phyloP scores from a whole-genome alignment of 192 early-diverging fungal species.

The Coemansia reversa region DNA sequence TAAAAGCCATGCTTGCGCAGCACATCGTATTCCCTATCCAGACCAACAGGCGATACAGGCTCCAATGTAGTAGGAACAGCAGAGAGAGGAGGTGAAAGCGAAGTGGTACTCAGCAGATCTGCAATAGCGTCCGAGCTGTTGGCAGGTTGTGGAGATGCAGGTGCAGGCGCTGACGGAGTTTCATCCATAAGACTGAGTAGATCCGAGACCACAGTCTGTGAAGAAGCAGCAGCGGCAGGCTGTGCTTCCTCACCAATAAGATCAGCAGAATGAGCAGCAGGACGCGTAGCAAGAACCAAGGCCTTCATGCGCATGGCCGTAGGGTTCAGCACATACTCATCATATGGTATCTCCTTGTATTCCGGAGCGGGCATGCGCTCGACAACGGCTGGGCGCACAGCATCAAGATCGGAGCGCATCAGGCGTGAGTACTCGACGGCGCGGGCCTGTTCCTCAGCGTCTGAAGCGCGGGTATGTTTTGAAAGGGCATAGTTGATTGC shows the following conservation, averaged over 20 bases:
- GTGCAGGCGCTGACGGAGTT: background rate
- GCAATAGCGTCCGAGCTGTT: slow-evolving; percentile 58
- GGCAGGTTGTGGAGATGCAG: background rate
- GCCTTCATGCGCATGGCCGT: slow-evolving; percentile 55
- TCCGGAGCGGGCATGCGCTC: slow-evolving; percentile 93
- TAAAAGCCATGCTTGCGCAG: slow-evolving; percentile 79
- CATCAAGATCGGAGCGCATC: slow-evolving; percentile 64
- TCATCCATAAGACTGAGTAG: slow-evolving; percentile 74
- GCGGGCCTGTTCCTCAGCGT: slow-evolving; percentile 93
- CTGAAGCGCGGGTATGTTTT: slow-evolving; percentile 66
- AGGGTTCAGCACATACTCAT: slow-evolving; percentile 52
- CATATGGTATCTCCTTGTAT: slow-evolving; percentile 50
- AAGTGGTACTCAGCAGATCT: slow-evolving; percentile 72
- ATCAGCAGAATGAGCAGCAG: slow-evolving; percentile 25
- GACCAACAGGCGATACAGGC: slow-evolving; percentile 4
- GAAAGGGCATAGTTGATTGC: slow-evolving; percentile 62
- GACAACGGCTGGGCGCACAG: slow-evolving; percentile 73
- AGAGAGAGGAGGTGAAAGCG: slow-evolving; percentile 38
- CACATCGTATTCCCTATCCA: slow-evolving; percentile 54
- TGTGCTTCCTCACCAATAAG: slow-evolving; percentile 18
- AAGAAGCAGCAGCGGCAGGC: slow-evolving; percentile 17
- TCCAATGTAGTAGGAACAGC: too few species aligned
- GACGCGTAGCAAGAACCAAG: slow-evolving; percentile 22
- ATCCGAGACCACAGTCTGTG: slow-evolving; percentile 44
- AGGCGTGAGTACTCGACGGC: slow-evolving; percentile 88